Base-by-base conservation (phyloP, 495 filamentous ascomycete species). In the Neurospora hispaniola region DNA sequence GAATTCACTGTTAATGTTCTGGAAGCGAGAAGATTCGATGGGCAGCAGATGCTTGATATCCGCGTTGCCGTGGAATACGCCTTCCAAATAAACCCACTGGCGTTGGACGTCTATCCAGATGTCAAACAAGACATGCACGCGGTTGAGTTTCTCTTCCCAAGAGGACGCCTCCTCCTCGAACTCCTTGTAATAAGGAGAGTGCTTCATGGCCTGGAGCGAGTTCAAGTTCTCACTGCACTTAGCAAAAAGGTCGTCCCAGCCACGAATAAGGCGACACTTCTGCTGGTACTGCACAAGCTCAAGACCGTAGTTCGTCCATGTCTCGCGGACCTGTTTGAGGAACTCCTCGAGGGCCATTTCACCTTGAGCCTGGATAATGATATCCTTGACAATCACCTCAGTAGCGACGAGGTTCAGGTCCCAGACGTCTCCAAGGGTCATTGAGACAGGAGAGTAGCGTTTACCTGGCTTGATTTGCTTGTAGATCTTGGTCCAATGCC, bases 91-190 rank as follows among this genome's bases (percentile, higher is more conserved):
- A 5, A 98, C 95, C 96, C 96, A 99, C 84, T 99, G 96, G 72
- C 96, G 90, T 81, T 99, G 96, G 38, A 99, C 96, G 83, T 99
- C 96, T 75, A 99, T 98, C 96, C 96, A 99, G 40, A 98, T 93
- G 82, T 99, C 96, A 79, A 99, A 99, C 3, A 98, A 86, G 42
- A 98, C 93, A 80, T 98, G 96, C 27, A 98, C 93, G 44, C 96
- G 90, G 81, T 99, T 99, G 54, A 99, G 86, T 77, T 96, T 97
- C 81, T 99, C 96, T 82, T 99, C 96, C 96, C 96, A 99, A 4
- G 90, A 88, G 3, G 94, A 91, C 23, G 96, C 96, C 74, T 98
- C 96, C 76, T 98, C 96, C 79, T 98, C 96, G 75, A 99, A 99
- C 76, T 97, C 94, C 80, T 97, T 97, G 83, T 96, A 98, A 80